Base-by-base conservation (phyloP, 169 alveolate genomes). In the Plasmodium malariae region DNA sequence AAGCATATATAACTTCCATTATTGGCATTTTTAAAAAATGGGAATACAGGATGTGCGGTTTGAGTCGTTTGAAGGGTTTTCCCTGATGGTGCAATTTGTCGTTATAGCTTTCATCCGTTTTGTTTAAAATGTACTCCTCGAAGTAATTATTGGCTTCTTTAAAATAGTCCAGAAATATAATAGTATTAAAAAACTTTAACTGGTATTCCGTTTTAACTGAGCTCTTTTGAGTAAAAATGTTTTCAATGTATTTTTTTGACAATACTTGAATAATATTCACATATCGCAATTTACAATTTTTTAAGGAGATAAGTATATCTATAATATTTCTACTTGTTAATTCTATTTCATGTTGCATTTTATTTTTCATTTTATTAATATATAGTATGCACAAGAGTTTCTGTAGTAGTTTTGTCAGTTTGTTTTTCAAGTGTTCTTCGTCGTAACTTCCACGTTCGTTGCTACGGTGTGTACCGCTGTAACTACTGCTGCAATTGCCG, bases 271-370 rank as follows among this genome's bases (percentile, higher is more conserved):
- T 48, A 37, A 62, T 45, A 9, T 55, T 43, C 5, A 9, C 49
- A 19, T 30, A 26, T 19, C 78, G 1, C 24, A 30, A 21, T 48
- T 78, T 78, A 19, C 26, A 36, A 17, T 78, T 78, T 28, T 63
- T 78, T 69, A 78, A 63, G 26, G 80, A 62, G 7, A 63, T n/a
- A 19, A 78, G 24, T 37, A 78, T 69, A 48, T 63, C 78, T 6
- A 78, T 48, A 17, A 63, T 45, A 0, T 48, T 55, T 28, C 71
- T 78, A 68, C 21, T 37, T 45, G 89, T 3, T 78, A 78, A 45
- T 62, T 17, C 26, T 67, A 76, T 62, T n/a, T 78, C 45, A 2
- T 78, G 26, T 2, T 30, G 24, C 4, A 17, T 11, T 19, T 21
- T 26, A 28, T 28, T 36, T 45, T 62, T 78, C 19, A 45, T 6